Base-by-base conservation (phyloP, 805 yeast species). In the Isabelozyma pseudorhagii region DNA sequence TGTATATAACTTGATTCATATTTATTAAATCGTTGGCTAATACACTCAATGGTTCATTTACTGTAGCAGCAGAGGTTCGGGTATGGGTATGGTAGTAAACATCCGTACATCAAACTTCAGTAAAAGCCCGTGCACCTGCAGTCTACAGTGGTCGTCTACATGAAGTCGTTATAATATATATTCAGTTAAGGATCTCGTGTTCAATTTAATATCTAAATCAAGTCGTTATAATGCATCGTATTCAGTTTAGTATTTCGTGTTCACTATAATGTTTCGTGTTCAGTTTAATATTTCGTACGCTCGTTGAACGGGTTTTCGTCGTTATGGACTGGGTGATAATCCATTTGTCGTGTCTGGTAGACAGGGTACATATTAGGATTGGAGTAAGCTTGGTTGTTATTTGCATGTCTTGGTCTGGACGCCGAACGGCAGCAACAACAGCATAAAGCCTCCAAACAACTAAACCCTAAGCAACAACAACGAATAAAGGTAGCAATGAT, bases 381-480 rank as follows among this genome's bases (percentile, higher is more conserved):
- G 31, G 56, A 50, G 48, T 63, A 65, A 4, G 56, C 62, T 46
- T 59, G 54, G 43, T 50, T 11, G 45, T 44, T 17, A 41, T 29
- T 25, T 46, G 14, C 52, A 52, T n/a, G 53, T 17, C 52, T 52
- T n/a, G 53, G 41, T 38, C 50, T 50, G 39, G 50, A 42, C 53
- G 66, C 64, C 17, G 60, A 46, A 18, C 72, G 46, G 57, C 76
- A 66, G 75, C 73, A 83, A 75, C 64, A 82, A 62, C 63, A 84
- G 72, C 60, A 77, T 66, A 54, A 69, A 52, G 59, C 82, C 57
- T 54, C 85, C 68, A 53, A 67, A 49, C 75, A 71, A 5, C 63
- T 49, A 25, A 64, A 69, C 3, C 80, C 83, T 58, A 88, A 85
- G 55, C 81, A 81, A 34, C 78, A 52, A 56, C 88, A 83, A 46